A percentile compares a stretch with the other conserved stretches of the same genome.
Conservation (phyloP, 1,284 basidiomycete species). For the Sanghuangporus weigelae region DNA sequence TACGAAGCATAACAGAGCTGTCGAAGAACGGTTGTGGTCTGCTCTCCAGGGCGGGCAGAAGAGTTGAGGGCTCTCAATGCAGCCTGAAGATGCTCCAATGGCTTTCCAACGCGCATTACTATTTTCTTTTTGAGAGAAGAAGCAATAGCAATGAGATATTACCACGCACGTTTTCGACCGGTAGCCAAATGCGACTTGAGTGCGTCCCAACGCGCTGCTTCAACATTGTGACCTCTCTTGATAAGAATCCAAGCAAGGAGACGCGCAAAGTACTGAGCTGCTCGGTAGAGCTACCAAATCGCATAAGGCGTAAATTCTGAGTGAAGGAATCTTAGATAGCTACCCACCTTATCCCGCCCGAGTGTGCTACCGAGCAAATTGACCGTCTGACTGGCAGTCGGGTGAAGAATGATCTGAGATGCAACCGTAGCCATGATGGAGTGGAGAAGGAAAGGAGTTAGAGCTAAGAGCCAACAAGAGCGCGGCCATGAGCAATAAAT, state of each 20-base stretch:
- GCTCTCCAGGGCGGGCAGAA: conserved; percentile 61
- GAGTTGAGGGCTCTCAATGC: conserved; percentile 75
- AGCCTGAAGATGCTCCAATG: conserved; percentile 91
- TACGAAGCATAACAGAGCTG: conserved; percentile 93
- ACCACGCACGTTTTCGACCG: conserved; percentile 69
- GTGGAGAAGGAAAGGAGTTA: conserved; percentile 4
- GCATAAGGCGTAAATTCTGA: not conserved
- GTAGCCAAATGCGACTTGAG: conserved; percentile 76
- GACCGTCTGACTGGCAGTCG: conserved; percentile 68
- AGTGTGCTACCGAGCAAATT: conserved; percentile 78
- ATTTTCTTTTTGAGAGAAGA: not conserved
- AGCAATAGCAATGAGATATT: not conserved
- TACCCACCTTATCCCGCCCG: conserved; percentile 81
- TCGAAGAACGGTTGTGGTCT: conserved; percentile 75
- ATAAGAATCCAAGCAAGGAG: conserved; percentile 84
- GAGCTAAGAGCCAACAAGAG: not conserved
- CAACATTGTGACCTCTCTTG: conserved; percentile 54
- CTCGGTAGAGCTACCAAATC: conserved; percentile 69
- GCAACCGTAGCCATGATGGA: conserved; percentile 55
- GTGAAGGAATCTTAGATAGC: not conserved
- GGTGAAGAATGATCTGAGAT: conserved; percentile 81
- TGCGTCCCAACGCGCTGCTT: conserved; percentile 71
- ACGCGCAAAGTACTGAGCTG: conserved; percentile 89
- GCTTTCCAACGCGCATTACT: conserved; percentile 94
- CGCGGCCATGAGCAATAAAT: not conserved